Base-by-base conservation (phyloP, 176 grass and related monocot species). In the Elaeis guineensis region DNA sequence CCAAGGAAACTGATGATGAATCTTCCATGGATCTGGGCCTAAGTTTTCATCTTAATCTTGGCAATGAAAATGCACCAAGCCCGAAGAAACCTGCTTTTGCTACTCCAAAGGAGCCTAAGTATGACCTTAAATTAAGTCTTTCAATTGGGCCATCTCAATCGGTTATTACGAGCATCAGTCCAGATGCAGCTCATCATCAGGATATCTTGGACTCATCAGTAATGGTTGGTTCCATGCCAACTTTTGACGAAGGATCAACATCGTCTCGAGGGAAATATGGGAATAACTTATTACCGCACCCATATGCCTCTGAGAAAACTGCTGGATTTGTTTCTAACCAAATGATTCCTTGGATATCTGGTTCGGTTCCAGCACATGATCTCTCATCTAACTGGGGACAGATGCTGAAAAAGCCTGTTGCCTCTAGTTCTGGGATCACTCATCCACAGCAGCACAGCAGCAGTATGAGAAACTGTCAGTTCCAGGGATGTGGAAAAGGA, bases 91-190 rank as follows among this genome's bases (percentile, higher is more conserved):
- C 19, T 55, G 17, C 51, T 73, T 2, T 56, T 54, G 23, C 25
- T 72, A 50, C 20, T 73, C 28, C 50, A 24, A 55, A 55, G 54
- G 19, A 25, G 15, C 59, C 59, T 55, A 73, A 73, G 20, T 53
- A 54, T 39, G 70, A 73, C 19, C 51, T 63, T 63, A 59, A 73
- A 11, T 63, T 73, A 25, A 73, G 70, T 63, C 60, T 73, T 63
- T 73, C 59, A 6, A 2, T 63, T n/a, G 70, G 70, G 0, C 16
- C 26, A 63, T 73, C 59, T 25, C 15, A 48, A 62, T 73, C 70
- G 25, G 26, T n/a, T 55, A 17, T 73, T 55, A 73, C 59, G 16
- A 30, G 49, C 49, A 28, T 50, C 9, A 44, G 16, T 49, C 51
- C 70, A 55, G 50, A 21, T 18, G 48, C 59, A 63, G 22, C 12